These are phyloP conservation scores for Keithomyces neogunnii DNA, from an alignment of 2,329 filamentous ascomycete genomes.

Conservation along the genomic window DNA sequence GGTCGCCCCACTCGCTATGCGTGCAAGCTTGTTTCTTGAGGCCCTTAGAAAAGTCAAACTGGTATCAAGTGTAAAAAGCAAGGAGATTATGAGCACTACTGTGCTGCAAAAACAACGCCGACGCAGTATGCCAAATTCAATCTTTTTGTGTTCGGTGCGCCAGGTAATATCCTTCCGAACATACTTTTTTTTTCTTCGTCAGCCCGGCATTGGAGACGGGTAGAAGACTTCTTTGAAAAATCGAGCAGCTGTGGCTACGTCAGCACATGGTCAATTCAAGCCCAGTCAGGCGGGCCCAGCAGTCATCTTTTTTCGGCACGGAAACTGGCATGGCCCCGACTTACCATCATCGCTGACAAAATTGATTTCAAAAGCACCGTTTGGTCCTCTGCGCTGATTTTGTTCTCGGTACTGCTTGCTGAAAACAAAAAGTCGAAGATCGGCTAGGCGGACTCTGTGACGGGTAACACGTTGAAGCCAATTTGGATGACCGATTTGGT, in stretches of 20 bases:
- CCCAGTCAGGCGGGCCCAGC: too few relatives aligned
- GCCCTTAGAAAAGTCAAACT: not conserved
- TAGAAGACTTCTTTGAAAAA: slow-evolving; percentile 34
- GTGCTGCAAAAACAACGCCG: not conserved
- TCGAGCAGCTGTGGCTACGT: slow-evolving; percentile 19
- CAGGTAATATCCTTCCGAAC: not conserved
- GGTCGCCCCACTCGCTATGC: not conserved
- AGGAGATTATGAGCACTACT: not conserved
- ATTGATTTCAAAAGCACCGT: slow-evolving; percentile 41
- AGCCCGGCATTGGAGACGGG: slow-evolving; percentile 7
- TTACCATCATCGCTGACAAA: slow-evolving; percentile 36
- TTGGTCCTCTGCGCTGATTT: slow-evolving; percentile 39
- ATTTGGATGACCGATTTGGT: slow-evolving; percentile 35
- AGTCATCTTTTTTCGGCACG: too few relatives aligned
- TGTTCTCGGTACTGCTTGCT: slow-evolving; percentile 45
- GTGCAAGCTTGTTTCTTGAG: not conserved
- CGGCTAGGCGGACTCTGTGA: slow-evolving; percentile 41
- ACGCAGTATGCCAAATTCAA: not conserved
- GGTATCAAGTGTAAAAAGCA: not conserved
- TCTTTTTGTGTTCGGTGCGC: not conserved
- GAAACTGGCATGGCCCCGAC: not conserved
- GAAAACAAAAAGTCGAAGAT: slow-evolving; percentile 52
- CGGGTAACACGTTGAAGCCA: slow-evolving; percentile 41
- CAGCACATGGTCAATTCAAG: not conserved
- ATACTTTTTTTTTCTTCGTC: not conserved